phyloP scores from a whole-genome alignment of 768 basidiomycete species.

The Plicaturopsis crispa region DNA sequence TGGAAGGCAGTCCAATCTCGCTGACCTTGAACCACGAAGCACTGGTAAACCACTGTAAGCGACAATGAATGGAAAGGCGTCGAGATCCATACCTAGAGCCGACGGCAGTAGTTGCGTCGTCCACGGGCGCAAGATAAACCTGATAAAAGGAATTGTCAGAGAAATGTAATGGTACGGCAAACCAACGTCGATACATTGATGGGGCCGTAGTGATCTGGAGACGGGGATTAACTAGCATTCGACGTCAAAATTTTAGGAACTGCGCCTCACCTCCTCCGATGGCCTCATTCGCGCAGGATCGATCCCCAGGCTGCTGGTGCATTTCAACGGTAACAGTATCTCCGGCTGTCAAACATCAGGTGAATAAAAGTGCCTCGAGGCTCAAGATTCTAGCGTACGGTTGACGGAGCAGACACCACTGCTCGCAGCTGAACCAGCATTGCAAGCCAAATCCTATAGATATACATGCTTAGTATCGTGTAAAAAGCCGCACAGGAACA shows the following conservation, averaged over 20 bases:
- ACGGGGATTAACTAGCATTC: too few relatives aligned
- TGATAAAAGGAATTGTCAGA: conserved; percentile 3
- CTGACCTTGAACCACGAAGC: too few relatives aligned
- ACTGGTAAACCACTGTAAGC: too few relatives aligned
- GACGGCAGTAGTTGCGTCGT: conserved; percentile 34
- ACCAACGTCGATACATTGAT: conserved; percentile 21
- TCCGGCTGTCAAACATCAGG: conserved; percentile 27
- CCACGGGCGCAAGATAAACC: conserved; percentile 43
- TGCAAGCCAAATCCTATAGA: conserved; percentile 40
- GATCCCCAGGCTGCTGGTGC: conserved; percentile 43
- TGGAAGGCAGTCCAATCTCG: too few relatives aligned
- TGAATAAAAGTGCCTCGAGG: neutral
- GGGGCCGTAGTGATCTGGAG: conserved; percentile 44
- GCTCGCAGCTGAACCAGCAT: conserved; percentile 25
- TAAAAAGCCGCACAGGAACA: neutral
- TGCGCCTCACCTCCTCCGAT: too few relatives aligned
- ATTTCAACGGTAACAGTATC: conserved; percentile 43
- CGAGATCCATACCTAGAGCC: too few relatives aligned
- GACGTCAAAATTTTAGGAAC: too few relatives aligned
- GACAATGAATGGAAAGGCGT: too few relatives aligned
- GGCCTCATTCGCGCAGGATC: conserved; percentile 37
- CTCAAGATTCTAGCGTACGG: conserved; percentile 19
- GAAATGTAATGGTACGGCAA: neutral
- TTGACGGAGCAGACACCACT: conserved; percentile 33
- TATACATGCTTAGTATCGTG: neutral